phyloP scores from a whole-genome alignment of 768 basidiomycete genomes.

The Pisolithus microcarpus region DNA sequence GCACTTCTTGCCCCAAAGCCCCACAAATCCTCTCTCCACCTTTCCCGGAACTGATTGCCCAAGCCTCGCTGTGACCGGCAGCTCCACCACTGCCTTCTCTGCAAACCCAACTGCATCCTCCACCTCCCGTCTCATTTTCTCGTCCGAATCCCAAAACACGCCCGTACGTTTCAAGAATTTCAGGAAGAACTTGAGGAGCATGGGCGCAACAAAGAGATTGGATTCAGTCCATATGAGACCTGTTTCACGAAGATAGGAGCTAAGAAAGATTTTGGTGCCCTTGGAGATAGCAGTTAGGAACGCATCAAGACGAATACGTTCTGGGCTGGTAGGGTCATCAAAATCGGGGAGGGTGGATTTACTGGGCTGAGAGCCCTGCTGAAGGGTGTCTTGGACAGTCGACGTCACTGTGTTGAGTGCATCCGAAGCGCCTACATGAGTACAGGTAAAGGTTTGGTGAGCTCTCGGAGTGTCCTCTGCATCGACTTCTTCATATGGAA shows the following conservation, averaged over 20 bases:
- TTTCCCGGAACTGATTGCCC: constrained; percentile 8
- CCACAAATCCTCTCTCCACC: too few species aligned
- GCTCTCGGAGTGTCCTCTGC: constrained; percentile 11
- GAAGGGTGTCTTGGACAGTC: constrained; percentile 24
- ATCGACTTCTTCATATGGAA: constrained; percentile 27
- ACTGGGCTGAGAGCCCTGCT: constrained; percentile 22
- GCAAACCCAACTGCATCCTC: constrained; percentile 38
- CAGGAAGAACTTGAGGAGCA: constrained; percentile 39
- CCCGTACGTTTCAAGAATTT: constrained; percentile 39
- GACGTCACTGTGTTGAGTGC: neutral
- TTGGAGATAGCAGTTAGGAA: constrained; percentile 60
- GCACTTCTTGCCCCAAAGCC: too few species aligned
- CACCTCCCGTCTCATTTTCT: constrained; percentile 21
- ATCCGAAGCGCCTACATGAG: neutral
- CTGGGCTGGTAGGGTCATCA: constrained; percentile 8
- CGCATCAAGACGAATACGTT: constrained; percentile 26
- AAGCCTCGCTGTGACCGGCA: constrained; percentile 36
- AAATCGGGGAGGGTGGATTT: constrained; percentile 21
- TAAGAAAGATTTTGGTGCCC: constrained; percentile 59
- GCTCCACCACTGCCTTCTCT: constrained; percentile 31
- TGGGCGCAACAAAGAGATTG: constrained; percentile 37
- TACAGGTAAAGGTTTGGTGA: constrained; percentile 15
- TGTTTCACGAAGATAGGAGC: constrained; percentile 56
- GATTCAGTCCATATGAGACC: constrained; percentile 47
- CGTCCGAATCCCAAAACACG: constrained; percentile 29